Base-by-base conservation (phyloP, 208 protist genomes). In the Leishmania braziliensis region DNA sequence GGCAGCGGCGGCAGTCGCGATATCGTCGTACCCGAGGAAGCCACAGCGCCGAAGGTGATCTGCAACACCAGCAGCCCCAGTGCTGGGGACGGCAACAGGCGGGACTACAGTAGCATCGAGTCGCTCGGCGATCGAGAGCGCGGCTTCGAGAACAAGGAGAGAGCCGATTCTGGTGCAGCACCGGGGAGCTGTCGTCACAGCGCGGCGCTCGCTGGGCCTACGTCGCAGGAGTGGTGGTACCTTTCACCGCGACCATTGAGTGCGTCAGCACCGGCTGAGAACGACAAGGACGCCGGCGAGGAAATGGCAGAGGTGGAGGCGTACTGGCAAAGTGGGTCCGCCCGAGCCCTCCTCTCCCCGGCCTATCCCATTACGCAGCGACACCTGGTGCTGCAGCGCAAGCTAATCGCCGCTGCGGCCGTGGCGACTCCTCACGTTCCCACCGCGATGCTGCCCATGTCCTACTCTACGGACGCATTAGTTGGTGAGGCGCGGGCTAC, bases 191-290 rank as follows among this genome's bases (percentile, higher is more conserved):
- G 63, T 46, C 36, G 14, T 69, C 16, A 29, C 33, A 33, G 33
- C 46, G 29, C 71, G 33, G 51, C 18, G 10, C 18, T 29, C 5
- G 77, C 9, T 26, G 51, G 16, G 33, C 43, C 63, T 16, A 53
- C 77, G 46, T 23, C 76, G 29, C 63, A 62, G 77, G 53, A 39
- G 46, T 78, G 81, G 81, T 84, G 81, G 81, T 23, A n/a, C 33
- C 60, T 66, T n/a, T 78, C 75, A 10, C 81, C 81, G 5, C 75
- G 69, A 20, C 81, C 81, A 36, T 12, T 53, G 5, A 74, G 39
- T 3, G 65, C 54, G 46, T 8, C 53, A 50, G 74, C 53, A 14
- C 29, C 14, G 33, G n/a, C 53, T 33, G 51, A 74, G 60, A 20
- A 16, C n/a, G 36, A 62, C n/a, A 58, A 29, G 53, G 48, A 33